Percentiles rank a stretch among this genome's conserved stretches.
Evolutionary conservation across 345 rosid genomes (phyloP).

Genomic region (Toxicodendron radicans): DNA sequence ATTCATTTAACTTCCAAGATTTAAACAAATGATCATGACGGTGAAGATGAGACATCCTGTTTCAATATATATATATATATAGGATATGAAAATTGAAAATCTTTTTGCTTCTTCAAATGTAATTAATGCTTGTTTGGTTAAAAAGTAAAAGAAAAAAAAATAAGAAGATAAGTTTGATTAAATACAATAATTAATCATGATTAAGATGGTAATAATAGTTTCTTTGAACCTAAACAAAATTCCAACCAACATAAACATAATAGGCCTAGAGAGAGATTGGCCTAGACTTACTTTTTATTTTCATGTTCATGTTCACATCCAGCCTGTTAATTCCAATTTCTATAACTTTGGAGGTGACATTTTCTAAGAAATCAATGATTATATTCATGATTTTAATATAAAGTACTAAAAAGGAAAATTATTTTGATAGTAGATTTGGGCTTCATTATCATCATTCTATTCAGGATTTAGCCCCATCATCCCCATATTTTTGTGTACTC

Average conservation of each 20-base stretch:
- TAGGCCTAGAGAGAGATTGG: slow-evolving; percentile 20
- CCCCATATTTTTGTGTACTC: too few relatives aligned
- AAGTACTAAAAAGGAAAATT: neutral
- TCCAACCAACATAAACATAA: slow-evolving; percentile 24
- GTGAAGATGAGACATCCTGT: too few relatives aligned
- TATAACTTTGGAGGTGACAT: slow-evolving; percentile 11
- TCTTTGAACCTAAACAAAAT: slow-evolving; percentile 37
- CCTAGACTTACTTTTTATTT: neutral
- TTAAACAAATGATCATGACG: too few relatives aligned
- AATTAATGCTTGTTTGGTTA: neutral
- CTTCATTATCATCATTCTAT: neutral
- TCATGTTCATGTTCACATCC: neutral
- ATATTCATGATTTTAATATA: neutral
- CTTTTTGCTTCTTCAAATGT: too few relatives aligned
- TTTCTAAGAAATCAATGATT: neutral
- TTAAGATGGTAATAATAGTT: slow-evolving; percentile 29
- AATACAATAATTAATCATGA: slow-evolving; percentile 24
- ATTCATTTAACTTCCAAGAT: too few relatives aligned
- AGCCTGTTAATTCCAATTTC: neutral
- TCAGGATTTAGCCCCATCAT: too few relatives aligned
- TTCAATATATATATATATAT: too few relatives aligned
- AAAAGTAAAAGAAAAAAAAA: neutral
- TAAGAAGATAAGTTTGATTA: neutral
- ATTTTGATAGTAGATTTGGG: neutral
- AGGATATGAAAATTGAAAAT: too few relatives aligned